A percentile compares a stretch with the other conserved stretches of the same genome.
Evolutionary conservation across 768 basidiomycete genomes (phyloP).

Genomic region (Chalciporus piperatus): DNA sequence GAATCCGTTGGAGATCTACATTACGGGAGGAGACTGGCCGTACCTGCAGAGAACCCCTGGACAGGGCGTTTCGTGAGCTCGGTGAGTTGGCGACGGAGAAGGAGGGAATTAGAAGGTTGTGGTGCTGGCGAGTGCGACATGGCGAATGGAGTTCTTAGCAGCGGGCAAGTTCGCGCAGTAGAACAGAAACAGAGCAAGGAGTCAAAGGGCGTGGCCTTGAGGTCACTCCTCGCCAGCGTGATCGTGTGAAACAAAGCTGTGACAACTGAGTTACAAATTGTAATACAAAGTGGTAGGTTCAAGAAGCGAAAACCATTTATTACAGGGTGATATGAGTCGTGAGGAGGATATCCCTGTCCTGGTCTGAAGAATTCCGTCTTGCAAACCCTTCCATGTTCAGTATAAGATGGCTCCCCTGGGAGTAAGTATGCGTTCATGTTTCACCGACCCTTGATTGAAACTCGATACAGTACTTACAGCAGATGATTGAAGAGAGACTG

Average conservation of each 20-base stretch:
- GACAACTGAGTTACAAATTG: too few species aligned
- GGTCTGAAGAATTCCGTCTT: background rate
- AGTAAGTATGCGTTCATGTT: background rate
- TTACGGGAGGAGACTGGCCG: constrained; percentile 25
- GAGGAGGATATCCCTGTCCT: constrained; percentile 5
- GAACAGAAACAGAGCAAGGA: background rate
- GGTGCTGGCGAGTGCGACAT: constrained; percentile 32
- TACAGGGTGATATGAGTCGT: constrained; percentile 11
- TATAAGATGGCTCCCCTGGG: constrained; percentile 23
- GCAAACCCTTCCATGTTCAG: constrained; percentile 23
- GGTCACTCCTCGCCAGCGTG: background rate
- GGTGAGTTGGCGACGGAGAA: constrained; percentile 73
- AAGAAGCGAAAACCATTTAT: background rate
- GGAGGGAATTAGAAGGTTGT: constrained; percentile 41
- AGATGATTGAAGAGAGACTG: constrained; percentile 9
- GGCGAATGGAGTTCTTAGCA: background rate
- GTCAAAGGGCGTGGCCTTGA: background rate
- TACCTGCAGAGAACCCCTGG: constrained; percentile 95
- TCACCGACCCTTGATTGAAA: background rate
- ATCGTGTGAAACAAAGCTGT: background rate
- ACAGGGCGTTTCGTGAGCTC: constrained; percentile 93
- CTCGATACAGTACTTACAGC: constrained; percentile 11
- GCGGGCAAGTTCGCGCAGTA: background rate
- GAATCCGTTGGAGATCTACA: constrained; percentile 32
- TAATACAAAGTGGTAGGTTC: too few species aligned